Percentiles rank a stretch among this genome's conserved stretches.
Conservation (phyloP, 2,329 filamentous ascomycete genomes). For the Sordariomycetes sp. region DNA sequence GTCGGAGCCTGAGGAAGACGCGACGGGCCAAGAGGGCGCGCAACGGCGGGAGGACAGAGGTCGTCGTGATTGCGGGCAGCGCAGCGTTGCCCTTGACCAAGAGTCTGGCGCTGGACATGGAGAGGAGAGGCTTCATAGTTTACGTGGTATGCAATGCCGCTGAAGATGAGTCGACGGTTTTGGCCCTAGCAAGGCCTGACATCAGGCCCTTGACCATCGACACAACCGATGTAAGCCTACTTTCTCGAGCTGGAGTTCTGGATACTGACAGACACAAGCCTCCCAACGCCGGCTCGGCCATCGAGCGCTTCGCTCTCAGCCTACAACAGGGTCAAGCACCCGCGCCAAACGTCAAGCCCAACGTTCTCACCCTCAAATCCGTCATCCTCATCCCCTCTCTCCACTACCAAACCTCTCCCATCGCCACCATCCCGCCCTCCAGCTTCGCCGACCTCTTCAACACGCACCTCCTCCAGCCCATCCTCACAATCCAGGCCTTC, state of each 20-base stretch:
- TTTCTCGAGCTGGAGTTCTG: not conserved
- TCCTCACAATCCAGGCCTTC: constrained; percentile 82
- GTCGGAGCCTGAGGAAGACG: constrained; percentile 52
- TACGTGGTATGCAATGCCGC: constrained; percentile 80
- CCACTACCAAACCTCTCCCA: constrained; percentile 72
- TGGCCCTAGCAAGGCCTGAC: constrained; percentile 68
- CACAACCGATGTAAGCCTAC: constrained; percentile 55
- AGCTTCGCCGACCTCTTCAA: constrained; percentile 87
- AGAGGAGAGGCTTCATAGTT: constrained; percentile 85
- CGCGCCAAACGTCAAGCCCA: constrained; percentile 65
- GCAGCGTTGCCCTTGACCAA: constrained; percentile 75
- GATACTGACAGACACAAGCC: constrained; percentile 35
- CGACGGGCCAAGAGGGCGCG: constrained; percentile 69
- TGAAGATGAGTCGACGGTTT: constrained; percentile 75
- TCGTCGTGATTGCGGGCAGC: constrained; percentile 81
- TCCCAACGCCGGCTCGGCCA: constrained; percentile 56
- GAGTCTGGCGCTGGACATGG: constrained; percentile 76
- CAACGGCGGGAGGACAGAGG: constrained; percentile 81
- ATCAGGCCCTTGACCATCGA: constrained; percentile 77
- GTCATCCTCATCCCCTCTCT: constrained; percentile 76
- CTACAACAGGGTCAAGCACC: constrained; percentile 69
- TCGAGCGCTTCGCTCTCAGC: constrained; percentile 61
- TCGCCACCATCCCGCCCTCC: constrained; percentile 76
- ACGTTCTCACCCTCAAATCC: constrained; percentile 68
- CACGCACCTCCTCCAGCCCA: constrained; percentile 81